phyloP scores from a whole-genome alignment of 2,329 filamentous ascomycete species.

The Neofusicoccum kwambonambiense region DNA sequence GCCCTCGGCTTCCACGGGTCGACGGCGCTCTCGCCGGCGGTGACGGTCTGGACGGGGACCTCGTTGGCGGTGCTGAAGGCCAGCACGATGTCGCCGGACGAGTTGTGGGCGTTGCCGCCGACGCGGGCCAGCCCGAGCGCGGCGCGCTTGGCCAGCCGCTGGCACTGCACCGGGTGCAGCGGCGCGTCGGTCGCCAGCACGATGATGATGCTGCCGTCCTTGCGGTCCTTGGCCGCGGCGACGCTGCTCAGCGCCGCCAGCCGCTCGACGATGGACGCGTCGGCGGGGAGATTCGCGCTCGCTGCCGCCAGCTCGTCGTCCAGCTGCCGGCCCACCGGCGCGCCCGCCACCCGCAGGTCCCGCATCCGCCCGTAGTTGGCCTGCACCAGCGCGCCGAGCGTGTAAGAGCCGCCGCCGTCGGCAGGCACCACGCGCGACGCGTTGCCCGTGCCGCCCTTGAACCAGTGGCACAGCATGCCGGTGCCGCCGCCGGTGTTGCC shows the following conservation, averaged over 20 bases:
- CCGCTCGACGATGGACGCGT: conserved; percentile 29
- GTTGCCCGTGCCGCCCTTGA: conserved; percentile 66
- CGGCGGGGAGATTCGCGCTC: conserved; percentile 31
- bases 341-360: conserved; percentile 59
- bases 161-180: conserved; percentile 57
- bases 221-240: conserved; percentile 46
- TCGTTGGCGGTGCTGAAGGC: conserved; percentile 63
- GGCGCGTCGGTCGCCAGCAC: conserved; percentile 62
- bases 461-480: conserved; percentile 65
- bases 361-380: conserved; percentile 62
- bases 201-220: conserved; percentile 62
- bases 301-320: conserved; percentile 41
- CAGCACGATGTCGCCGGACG: conserved; percentile 66
- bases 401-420: conserved; percentile 45
- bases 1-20: conserved; percentile 40
- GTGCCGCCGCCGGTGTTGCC: conserved; percentile 67
- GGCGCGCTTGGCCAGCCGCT: conserved; percentile 59
- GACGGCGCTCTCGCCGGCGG: conserved; percentile 23
- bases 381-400: conserved; percentile 62
- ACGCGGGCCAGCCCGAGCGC: conserved; percentile 61
- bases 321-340: conserved; percentile 61
- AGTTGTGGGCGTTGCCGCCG: conserved; percentile 61
- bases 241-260: conserved; percentile 31
- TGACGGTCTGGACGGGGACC: conserved; percentile 45
- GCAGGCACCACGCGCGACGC: conserved; percentile 54